A percentile compares a stretch with the other conserved stretches of the same genome.
Conservation (phyloP, 306 rosid species). For the Senna tora region DNA sequence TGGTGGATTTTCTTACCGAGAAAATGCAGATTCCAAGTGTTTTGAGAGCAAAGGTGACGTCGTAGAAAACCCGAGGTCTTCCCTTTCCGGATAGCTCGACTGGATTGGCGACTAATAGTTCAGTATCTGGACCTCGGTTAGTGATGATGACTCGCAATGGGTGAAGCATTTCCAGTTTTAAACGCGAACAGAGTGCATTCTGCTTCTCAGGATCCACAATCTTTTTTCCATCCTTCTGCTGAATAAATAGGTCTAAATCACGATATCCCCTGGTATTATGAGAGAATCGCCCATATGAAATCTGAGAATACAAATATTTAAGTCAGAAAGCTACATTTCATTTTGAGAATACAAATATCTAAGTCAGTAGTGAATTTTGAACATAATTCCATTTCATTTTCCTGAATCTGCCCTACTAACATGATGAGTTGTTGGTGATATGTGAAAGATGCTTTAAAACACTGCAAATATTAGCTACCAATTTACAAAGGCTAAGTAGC, state of each 20-base stretch:
- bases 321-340: slow-evolving; percentile 35
- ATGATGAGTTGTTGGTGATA: not conserved
- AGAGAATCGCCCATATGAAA: slow-evolving; percentile 66
- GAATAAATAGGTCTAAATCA: slow-evolving; percentile 74
- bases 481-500: not conserved
- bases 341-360: slow-evolving; percentile 35
- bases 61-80: slow-evolving; percentile 76
- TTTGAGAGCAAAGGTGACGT: slow-evolving; percentile 74
- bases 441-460: slow-evolving; percentile 12
- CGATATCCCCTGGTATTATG: slow-evolving; percentile 52
- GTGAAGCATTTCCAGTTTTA: slow-evolving; percentile 82
- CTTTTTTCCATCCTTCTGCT: slow-evolving; percentile 70
- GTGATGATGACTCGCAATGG: slow-evolving; percentile 71
- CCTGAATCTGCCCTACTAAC: not conserved
- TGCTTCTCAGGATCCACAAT: slow-evolving; percentile 66
- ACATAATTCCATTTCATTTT: slow-evolving; percentile 12
- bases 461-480: not conserved
- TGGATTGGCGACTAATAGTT: slow-evolving; percentile 76
- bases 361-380: slow-evolving; percentile 25
- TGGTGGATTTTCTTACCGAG: slow-evolving; percentile 56
- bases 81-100: slow-evolving; percentile 87
- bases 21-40: slow-evolving; percentile 73
- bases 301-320: slow-evolving; percentile 43
- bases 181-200: slow-evolving; percentile 51
- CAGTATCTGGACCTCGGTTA: slow-evolving; percentile 79